Evolutionary conservation across 352 stramenopile species (phyloP), one percentile per base, ranked within the genome.

Genomic region (Phytopythium boreale): DNA sequence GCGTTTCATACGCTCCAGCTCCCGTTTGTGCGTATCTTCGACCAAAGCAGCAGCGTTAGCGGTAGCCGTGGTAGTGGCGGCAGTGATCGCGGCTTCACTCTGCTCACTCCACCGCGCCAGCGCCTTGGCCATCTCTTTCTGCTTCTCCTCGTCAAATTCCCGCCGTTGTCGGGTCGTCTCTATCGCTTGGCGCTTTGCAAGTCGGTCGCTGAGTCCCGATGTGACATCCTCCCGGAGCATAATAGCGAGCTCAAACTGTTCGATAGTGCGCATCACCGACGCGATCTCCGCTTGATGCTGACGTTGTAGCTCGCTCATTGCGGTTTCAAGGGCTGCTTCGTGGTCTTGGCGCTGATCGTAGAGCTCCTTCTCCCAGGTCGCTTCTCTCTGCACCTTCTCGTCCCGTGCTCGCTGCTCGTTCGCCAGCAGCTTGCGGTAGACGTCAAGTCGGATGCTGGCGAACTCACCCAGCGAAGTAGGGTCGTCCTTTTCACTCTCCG

Each of bases 371-470:
- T 24, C 27, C 51, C 51, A 57, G 9, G 2, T 27, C 27, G 51
- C 29, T 27, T 57, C 51, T 15, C 27, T 20, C 11, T 34, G 19
- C 11, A 6, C 17, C 27, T 43, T 43, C 36, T 51, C 46, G 22
- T 56, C 29, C n/a, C 20, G 24, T 59, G 62, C 26, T 47, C 6
- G 7, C 15, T 44, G 20, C 69, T 67, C 19, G 47, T 62, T 61
- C 29, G 59, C 24, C 1, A 62, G 26, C 26, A 62, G 17, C 27
- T 62, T 62, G n/a, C 41, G 56, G 26, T 62, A 62, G 17, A 62
- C 39, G 17, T 62, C 37, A 5, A 62, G 24, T 4, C 56, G 56
- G 27, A 62, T 52, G 24, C 26, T 43, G 0, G 41, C 39, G 20
- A 62, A 53, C 39, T 52, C 56, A 10, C 20, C 37, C 0, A 53